Evolutionary conservation across 1,284 basidiomycete genomes (phyloP).

Genomic region (Neonothopanus nambi): DNA sequence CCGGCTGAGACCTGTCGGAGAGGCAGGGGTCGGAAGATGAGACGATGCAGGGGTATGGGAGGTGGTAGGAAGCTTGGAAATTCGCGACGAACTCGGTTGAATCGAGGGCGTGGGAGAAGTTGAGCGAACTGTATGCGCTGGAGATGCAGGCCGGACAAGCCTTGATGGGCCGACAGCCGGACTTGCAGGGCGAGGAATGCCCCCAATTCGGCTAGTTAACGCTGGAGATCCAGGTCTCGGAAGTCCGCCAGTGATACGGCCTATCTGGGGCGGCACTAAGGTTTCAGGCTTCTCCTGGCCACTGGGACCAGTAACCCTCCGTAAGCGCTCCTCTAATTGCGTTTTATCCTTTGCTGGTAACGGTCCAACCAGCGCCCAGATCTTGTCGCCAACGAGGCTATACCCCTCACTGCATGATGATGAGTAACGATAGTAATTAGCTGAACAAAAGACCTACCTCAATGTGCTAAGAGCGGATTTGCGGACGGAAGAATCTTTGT

Average conservation of each 20-base stretch:
- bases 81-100: constrained; percentile 50
- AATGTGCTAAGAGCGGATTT: constrained; percentile 80
- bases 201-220: constrained; percentile 41
- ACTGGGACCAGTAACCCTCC: constrained; percentile 73
- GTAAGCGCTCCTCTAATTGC: constrained; percentile 87
- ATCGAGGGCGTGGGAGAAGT: constrained; percentile 48
- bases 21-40: constrained; percentile 35
- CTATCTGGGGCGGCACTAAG: constrained; percentile 41
- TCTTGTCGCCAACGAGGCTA: constrained; percentile 80
- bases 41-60: constrained; percentile 35
- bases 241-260: constrained; percentile 52
- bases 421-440: constrained; percentile 9
- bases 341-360: constrained; percentile 87
- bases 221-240: constrained; percentile 59
- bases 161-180: constrained; percentile 58
- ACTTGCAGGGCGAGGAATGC: constrained; percentile 62
- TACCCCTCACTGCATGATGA: constrained; percentile 69
- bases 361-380: constrained; percentile 79
- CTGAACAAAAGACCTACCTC: constrained; percentile 43
- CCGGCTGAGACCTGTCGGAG: constrained; percentile 48
- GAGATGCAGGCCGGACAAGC: constrained; percentile 63
- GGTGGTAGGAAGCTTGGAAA: constrained; percentile 24
- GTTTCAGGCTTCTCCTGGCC: constrained; percentile 48
- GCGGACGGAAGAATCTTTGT: constrained; percentile 85
- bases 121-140: constrained; percentile 48